Conservation (phyloP, 768 basidiomycete genomes). For the Cubamyces sp. region DNA sequence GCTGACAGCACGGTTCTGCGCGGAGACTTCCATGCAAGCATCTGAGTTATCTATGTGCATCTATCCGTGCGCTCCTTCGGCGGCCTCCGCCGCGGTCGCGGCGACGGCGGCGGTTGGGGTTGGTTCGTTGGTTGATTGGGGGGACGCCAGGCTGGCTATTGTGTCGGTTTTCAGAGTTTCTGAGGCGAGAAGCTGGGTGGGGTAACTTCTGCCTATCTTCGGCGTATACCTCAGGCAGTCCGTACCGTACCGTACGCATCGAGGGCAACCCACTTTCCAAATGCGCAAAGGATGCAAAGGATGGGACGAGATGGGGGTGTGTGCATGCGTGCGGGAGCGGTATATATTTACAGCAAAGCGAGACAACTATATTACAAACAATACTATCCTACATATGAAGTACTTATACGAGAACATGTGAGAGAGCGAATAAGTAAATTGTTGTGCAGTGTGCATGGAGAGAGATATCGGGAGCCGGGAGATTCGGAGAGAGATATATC, state of each 20-base stretch:
- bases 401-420: conserved; percentile 25
- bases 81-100: no score
- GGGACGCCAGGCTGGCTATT: conserved; percentile 1
- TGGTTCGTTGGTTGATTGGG: no score
- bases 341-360: conserved; percentile 27
- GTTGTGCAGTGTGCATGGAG: conserved; percentile 18
- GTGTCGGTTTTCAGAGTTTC: not conserved
- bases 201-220: conserved; percentile 27
- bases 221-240: conserved; percentile 13
- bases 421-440: conserved; percentile 26
- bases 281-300: not conserved
- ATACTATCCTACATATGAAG: conserved; percentile 29
- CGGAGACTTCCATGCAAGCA: not conserved
- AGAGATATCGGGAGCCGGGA: not conserved
- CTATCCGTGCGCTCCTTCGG: no score
- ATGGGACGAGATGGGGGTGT: not conserved
- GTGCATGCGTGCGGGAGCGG: conserved; percentile 5
- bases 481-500: not conserved
- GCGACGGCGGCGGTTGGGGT: no score
- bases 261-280: not conserved
- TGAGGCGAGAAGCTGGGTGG: conserved; percentile 2
- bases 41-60: not conserved
- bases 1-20: not conserved
- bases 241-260: conserved; percentile 9
- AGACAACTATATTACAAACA: conserved; percentile 25